Percentiles rank a stretch among this genome's conserved stretches.
These are phyloP conservation scores for Diaporthe sp. DNA, from an alignment of 2,329 filamentous ascomycete species.

Conservation along the genomic window DNA sequence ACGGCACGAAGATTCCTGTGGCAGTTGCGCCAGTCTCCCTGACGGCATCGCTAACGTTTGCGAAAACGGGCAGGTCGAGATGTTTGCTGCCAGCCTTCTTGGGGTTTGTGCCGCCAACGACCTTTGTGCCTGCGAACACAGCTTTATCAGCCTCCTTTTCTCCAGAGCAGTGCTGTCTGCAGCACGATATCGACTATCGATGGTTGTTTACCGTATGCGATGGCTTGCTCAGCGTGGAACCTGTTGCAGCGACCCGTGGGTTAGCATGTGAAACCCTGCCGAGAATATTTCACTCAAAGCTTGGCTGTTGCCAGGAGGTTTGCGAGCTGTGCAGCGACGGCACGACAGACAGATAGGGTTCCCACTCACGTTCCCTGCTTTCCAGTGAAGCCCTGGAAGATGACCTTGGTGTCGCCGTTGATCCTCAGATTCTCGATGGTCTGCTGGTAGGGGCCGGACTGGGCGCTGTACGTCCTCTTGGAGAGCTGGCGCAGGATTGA, in stretches of 20 bases:
- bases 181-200: slow-evolving; percentile 6
- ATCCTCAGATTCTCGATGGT: slow-evolving; percentile 92
- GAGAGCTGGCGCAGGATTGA: slow-evolving; percentile 74
- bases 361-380: slow-evolving; percentile 90
- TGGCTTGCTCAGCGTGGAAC: slow-evolving; percentile 97
- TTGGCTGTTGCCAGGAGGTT: neutral
- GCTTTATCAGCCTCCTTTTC: slow-evolving; percentile 35
- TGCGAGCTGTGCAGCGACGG: neutral
- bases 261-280: slow-evolving; percentile 42
- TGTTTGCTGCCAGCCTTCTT: slow-evolving; percentile 96
- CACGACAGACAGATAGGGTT: neutral
- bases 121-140: slow-evolving; percentile 81
- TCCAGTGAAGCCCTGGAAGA: slow-evolving; percentile 98
- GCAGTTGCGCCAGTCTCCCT: slow-evolving; percentile 92
- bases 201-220: slow-evolving; percentile 88
- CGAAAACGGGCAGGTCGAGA: slow-evolving; percentile 93
- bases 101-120: slow-evolving; percentile 98
- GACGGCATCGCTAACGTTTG: slow-evolving; percentile 87
- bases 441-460: slow-evolving; percentile 76
- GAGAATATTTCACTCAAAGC: slow-evolving; percentile 19
- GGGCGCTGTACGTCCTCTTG: slow-evolving; percentile 82
- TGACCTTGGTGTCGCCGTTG: slow-evolving; percentile 91
- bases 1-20: slow-evolving; percentile 97
- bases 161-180: neutral
- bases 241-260: slow-evolving; percentile 63